phyloP scores from a whole-genome alignment of 495 filamentous ascomycete genomes.

The Penicillium macrosclerotiorum region DNA sequence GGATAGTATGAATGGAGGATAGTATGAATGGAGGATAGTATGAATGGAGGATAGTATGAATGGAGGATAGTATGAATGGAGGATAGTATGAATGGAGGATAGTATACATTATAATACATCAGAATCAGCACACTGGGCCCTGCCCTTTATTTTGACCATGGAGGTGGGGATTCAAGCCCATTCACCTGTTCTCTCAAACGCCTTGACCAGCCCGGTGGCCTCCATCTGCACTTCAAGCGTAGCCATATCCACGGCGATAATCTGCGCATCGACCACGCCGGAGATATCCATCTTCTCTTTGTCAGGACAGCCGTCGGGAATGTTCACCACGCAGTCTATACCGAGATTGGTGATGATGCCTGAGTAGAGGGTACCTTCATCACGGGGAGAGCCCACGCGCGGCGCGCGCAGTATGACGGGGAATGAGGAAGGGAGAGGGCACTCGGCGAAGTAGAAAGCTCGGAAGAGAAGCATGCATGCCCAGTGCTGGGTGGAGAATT shows the following conservation, averaged over 20 bases:
- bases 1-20: no score
- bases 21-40: no score
- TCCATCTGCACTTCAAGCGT: conserved; percentile 49
- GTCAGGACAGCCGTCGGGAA: conserved; percentile 27
- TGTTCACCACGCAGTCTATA: conserved; percentile 27
- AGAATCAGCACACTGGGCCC: not conserved
- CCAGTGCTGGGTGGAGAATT: conserved; percentile 55
- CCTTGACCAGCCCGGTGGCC: conserved; percentile 43
- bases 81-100: conserved; percentile 1
- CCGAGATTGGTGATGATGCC: conserved; percentile 34
- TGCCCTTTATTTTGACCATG: not conserved
- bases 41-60: not conserved
- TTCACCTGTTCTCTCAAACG: conserved; percentile 36
- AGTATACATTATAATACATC: conserved; percentile 20
- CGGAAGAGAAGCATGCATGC: conserved; percentile 68
- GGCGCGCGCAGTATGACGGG: conserved; percentile 46
- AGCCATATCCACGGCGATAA: conserved; percentile 56
- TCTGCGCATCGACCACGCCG: conserved; percentile 57
- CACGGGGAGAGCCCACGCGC: conserved; percentile 29
- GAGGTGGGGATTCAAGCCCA: conserved; percentile 25
- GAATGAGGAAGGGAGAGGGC: conserved; percentile 61
- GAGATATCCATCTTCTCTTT: conserved; percentile 37
- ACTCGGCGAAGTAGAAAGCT: conserved; percentile 70
- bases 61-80: not conserved
- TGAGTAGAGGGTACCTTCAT: conserved; percentile 27